Evolutionary conservation across 2,329 filamentous ascomycete genomes (phyloP), one percentile per base, ranked within the genome.

Genomic region (Fusarium zealandicum): DNA sequence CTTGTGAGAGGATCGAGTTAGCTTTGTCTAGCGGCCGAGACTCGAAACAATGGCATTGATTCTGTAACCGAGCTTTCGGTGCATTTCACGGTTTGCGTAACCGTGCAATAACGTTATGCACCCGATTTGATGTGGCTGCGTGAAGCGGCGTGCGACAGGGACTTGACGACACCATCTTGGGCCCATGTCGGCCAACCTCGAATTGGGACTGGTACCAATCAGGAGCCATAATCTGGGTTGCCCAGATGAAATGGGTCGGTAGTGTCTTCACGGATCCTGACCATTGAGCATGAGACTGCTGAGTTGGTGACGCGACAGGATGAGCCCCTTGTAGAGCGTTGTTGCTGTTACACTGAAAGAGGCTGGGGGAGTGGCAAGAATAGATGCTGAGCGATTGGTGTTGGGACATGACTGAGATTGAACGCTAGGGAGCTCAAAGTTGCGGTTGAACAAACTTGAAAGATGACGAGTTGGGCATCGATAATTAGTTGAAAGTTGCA

Each of bases 161-260:
- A 64, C 61, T 57, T 52, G 32, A 37, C 39, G 25, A 62, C 61
- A 59, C 61, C 61, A 62, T 49, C 38, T 57, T 38, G 35, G 22
- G 48, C 20, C 31, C 28, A 47, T 18, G 33, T 38, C 25, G 28
- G 46, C 28, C 36, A 49, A 48, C 36, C 35, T 37, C 38, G 36
- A 32, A 50, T 22, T 32, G 20, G 5, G 2, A 12, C 27, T 30
- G 10, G 25, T 17, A 25, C 61, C 61, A 63, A 63, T 63, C 50
- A 64, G 33, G 25, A 8, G 6, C 5, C 2, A 36, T n/a, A 31
- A 49, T 41, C 37, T 47, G 18, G 22, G 14, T 52, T 45, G 42
- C 33, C 30, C 36, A 51, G 30, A 48, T 51, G 44, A 37, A 35
- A 38, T 35, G 35, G 42, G 42, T 28, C 18, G 18, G 60, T 64